Conservation (phyloP, 768 basidiomycete species). For the Pulveroboletus sp. region DNA sequence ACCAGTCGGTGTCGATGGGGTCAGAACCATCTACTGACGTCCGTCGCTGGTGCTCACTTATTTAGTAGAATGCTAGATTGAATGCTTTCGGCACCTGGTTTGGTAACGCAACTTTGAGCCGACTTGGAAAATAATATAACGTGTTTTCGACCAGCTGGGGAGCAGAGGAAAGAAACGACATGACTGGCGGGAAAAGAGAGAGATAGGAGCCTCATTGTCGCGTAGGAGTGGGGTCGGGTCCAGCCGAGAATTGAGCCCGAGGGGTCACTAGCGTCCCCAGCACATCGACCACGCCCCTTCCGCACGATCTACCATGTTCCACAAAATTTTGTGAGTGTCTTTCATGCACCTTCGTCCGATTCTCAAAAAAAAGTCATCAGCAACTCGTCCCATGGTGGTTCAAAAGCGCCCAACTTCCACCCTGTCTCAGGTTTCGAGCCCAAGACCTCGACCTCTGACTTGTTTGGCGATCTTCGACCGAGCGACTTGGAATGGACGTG, state of each 20-base stretch:
- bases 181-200: no score
- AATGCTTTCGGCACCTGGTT: no score
- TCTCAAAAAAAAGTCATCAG: conserved; percentile 33
- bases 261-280: conserved; percentile 1
- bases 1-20: no score
- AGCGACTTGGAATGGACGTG: conserved; percentile 83
- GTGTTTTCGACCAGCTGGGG: no score
- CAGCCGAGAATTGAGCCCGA: conserved; percentile 8
- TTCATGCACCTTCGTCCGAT: not conserved
- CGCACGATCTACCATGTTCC: conserved; percentile 59
- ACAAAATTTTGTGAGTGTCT: conserved; percentile 70
- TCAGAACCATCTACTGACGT: no score
- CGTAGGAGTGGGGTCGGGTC: conserved; percentile 1
- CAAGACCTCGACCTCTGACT: conserved; percentile 48
- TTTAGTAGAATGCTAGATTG: no score
- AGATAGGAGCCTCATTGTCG: not conserved
- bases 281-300: not conserved
- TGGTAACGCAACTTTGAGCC: no score
- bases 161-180: no score
- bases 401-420: conserved; percentile 74
- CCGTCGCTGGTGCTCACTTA: no score
- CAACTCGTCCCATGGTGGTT: conserved; percentile 54
- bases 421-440: conserved; percentile 59
- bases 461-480: conserved; percentile 71
- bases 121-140: no score